Evolutionary conservation across 768 basidiomycete genomes (phyloP).

Genomic region (Suillus ampliporus): DNA sequence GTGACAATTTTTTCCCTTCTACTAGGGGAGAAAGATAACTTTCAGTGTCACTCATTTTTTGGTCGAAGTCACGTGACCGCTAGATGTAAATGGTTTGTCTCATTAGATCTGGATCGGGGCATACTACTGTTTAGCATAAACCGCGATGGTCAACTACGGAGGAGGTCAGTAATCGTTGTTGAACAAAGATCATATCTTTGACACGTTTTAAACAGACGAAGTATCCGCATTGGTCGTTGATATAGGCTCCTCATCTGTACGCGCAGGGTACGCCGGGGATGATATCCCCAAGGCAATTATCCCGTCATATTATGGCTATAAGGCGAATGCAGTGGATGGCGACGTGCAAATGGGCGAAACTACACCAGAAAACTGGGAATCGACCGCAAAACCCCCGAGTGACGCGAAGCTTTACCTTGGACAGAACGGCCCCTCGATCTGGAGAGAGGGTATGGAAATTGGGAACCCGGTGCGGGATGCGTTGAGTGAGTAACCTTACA

Average conservation of each 20-base stretch:
- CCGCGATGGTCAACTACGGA: slow-evolving; percentile 80
- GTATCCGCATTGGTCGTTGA: slow-evolving; percentile 97
- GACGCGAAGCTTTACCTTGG: slow-evolving; percentile 77
- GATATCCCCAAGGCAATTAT: slow-evolving; percentile 93
- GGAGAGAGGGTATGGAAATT: slow-evolving; percentile 90
- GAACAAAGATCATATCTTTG: neutral
- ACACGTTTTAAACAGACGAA: slow-evolving; percentile 66
- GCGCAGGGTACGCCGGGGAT: slow-evolving; percentile 97
- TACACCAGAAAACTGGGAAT: slow-evolving; percentile 33
- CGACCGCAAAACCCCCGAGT: slow-evolving; percentile 44
- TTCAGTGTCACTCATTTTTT: slow-evolving; percentile 2
- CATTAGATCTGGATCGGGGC: slow-evolving; percentile 7
- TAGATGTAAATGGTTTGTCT: neutral
- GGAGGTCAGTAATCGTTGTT: slow-evolving; percentile 61
- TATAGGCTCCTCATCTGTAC: slow-evolving; percentile 86
- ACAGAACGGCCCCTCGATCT: slow-evolving; percentile 87
- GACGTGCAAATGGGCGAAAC: slow-evolving; percentile 49
- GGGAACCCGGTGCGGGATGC: slow-evolving; percentile 85
- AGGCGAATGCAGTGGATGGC: slow-evolving; percentile 40
- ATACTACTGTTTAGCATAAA: slow-evolving; percentile 3
- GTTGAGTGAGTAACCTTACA: slow-evolving; percentile 62
- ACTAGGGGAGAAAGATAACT: slow-evolving; percentile 1
- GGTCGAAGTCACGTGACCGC: neutral
- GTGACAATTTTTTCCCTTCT: neutral
- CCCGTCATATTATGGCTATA: slow-evolving; percentile 88